These are phyloP conservation scores for Xylariaceae sp. DNA, from an alignment of 2,329 filamentous ascomycete genomes.

Conservation along the genomic window DNA sequence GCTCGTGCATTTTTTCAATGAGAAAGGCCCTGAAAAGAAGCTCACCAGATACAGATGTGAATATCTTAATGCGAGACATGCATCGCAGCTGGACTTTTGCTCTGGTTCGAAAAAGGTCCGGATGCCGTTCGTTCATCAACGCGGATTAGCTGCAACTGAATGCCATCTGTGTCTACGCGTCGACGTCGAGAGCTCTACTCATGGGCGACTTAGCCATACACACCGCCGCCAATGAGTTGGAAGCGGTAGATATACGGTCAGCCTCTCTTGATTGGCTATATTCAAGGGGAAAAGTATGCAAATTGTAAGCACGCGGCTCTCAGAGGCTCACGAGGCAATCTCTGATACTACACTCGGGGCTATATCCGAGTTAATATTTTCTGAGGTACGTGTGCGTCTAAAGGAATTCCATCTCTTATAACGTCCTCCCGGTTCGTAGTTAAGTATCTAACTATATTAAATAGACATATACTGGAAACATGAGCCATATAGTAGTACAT, in stretches of 20 bases:
- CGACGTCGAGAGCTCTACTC: too few species aligned
- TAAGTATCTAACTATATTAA: background rate
- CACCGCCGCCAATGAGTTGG: background rate
- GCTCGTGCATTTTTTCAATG: too few species aligned
- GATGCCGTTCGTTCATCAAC: too few species aligned
- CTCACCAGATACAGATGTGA: too few species aligned
- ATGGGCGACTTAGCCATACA: background rate
- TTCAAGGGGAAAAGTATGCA: constrained; percentile 2
- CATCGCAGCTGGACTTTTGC: too few species aligned
- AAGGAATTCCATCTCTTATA: background rate
- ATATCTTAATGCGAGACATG: too few species aligned
- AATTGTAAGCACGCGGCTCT: background rate
- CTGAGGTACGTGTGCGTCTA: background rate
- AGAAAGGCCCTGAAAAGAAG: too few species aligned
- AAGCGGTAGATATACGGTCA: background rate
- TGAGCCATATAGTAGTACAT: background rate
- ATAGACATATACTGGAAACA: background rate
- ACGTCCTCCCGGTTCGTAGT: too few species aligned
- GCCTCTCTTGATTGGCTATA: constrained; percentile 3
- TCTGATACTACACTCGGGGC: background rate
- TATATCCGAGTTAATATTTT: background rate
- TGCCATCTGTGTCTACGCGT: too few species aligned
- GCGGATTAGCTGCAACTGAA: too few species aligned
- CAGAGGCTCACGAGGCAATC: background rate
- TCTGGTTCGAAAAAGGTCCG: too few species aligned